Percentiles rank a stretch among this genome's conserved stretches.
Conservation (phyloP, 208 protist genomes). For the Acanthamoeba castellanii region DNA sequence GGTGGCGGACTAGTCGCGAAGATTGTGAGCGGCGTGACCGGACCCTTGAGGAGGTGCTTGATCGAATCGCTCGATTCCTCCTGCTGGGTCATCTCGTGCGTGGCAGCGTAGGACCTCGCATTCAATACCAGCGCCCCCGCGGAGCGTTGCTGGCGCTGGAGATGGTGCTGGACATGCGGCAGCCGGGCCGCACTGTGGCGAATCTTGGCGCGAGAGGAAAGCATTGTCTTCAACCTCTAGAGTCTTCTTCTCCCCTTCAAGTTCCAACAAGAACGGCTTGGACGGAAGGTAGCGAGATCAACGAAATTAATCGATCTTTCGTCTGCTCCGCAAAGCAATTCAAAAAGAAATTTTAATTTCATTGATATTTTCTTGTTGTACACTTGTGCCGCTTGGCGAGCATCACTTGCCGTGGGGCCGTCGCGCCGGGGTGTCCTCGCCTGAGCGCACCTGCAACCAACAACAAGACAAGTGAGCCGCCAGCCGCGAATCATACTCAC, state of each 20-base stretch:
- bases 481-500: not conserved
- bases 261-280: not conserved
- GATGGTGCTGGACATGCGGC: not conserved
- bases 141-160: not conserved
- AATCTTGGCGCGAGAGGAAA: conserved; percentile 4
- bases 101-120: not conserved
- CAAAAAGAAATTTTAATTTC: conserved; percentile 9
- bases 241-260: not conserved
- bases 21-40: conserved; percentile 22
- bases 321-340: not conserved
- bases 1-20: conserved; percentile 29
- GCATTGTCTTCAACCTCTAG: not conserved
- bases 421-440: not conserved
- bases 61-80: conserved; percentile 11
- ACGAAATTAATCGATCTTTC: not conserved
- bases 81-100: not conserved
- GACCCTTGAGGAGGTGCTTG: conserved; percentile 21
- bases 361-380: not conserved
- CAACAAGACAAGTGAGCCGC: too few species aligned
- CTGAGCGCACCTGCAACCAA: too few species aligned
- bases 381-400: too few species aligned
- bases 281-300: not conserved
- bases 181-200: not conserved
- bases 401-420: not conserved
- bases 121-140: not conserved